These are phyloP conservation scores for Didymella sp. DNA, from an alignment of 2,329 filamentous ascomycete species.

Conservation along the genomic window DNA sequence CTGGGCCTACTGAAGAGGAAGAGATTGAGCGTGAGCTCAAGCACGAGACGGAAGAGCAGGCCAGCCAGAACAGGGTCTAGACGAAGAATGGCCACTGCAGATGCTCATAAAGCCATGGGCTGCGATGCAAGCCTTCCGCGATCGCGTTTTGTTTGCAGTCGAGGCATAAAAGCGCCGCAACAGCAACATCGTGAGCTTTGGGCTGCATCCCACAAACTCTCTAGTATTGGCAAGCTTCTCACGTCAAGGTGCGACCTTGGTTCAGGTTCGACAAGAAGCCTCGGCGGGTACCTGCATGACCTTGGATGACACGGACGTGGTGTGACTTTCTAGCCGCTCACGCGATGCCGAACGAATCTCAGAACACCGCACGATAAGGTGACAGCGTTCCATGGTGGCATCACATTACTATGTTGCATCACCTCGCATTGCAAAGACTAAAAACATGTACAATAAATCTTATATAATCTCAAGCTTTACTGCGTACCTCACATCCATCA, in stretches of 20 bases:
- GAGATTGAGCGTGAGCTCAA: slow-evolving; percentile 57
- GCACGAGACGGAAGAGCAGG: slow-evolving; percentile 46
- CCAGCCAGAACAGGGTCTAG: slow-evolving; percentile 31
- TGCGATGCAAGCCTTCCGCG: background rate
- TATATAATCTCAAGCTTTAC: slow-evolving; percentile 11
- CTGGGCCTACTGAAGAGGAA: slow-evolving; percentile 56
- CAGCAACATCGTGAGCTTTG: background rate
- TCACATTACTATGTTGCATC: slow-evolving; percentile 18
- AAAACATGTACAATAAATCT: slow-evolving; percentile 19
- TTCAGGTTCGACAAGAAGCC: background rate
- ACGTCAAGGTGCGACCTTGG: background rate
- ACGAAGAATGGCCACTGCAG: background rate
- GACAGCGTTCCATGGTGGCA: slow-evolving; percentile 13
- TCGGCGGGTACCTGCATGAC: slow-evolving; percentile 5
- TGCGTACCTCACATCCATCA: background rate
- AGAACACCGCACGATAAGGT: slow-evolving; percentile 16
- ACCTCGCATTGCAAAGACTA: background rate
- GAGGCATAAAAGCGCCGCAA: background rate
- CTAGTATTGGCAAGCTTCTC: background rate
- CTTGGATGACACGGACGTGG: slow-evolving; percentile 21
- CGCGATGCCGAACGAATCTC: slow-evolving; percentile 13
- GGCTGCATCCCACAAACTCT: background rate
- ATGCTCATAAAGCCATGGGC: background rate
- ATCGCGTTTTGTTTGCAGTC: no score
- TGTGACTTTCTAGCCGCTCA: slow-evolving; percentile 20